These are phyloP conservation scores for Magnaporthiopsis rhizophila DNA, from an alignment of 2,329 filamentous ascomycete species.

Conservation along the genomic window DNA sequence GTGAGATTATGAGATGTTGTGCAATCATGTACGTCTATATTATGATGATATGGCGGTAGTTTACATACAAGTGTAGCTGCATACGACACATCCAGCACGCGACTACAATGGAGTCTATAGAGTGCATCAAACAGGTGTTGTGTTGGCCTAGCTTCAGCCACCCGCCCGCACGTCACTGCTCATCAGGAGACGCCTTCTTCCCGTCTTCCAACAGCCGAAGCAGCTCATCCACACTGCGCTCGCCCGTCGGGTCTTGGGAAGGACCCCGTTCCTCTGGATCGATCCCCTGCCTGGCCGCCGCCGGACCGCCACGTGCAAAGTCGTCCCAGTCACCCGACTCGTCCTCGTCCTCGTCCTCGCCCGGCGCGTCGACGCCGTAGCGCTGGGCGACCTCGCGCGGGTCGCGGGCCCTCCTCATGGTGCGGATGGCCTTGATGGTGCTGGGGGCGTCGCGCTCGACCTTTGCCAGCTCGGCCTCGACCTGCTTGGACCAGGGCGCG, in stretches of 20 bases:
- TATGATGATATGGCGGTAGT: too few species aligned
- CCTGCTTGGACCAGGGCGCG: constrained; percentile 38
- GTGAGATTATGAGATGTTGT: too few species aligned
- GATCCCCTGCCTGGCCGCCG: not conserved
- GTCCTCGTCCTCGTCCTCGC: not conserved
- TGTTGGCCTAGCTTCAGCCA: too few species aligned
- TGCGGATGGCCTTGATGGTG: not conserved
- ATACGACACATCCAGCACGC: too few species aligned
- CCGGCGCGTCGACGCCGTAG: not conserved
- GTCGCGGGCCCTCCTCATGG: constrained; percentile 6
- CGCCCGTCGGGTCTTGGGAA: not conserved
- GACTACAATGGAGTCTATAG: too few species aligned
- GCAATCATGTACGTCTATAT: too few species aligned
- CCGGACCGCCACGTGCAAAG: not conserved
- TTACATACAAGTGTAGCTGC: too few species aligned
- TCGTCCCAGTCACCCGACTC: not conserved
- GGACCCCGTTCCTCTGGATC: not conserved
- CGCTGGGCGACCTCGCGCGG: not conserved
- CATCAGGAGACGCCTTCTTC: not conserved
- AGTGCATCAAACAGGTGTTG: too few species aligned
- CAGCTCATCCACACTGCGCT: not conserved
- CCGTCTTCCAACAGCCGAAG: not conserved
- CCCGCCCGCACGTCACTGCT: not conserved
- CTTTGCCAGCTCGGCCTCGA: constrained; percentile 29
- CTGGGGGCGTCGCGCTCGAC: constrained; percentile 17